Evolutionary conservation across 202 grass and related monocot genomes (phyloP), one percentile per base, ranked within the genome.

Genomic region (Sporobolus alterniflorus): DNA sequence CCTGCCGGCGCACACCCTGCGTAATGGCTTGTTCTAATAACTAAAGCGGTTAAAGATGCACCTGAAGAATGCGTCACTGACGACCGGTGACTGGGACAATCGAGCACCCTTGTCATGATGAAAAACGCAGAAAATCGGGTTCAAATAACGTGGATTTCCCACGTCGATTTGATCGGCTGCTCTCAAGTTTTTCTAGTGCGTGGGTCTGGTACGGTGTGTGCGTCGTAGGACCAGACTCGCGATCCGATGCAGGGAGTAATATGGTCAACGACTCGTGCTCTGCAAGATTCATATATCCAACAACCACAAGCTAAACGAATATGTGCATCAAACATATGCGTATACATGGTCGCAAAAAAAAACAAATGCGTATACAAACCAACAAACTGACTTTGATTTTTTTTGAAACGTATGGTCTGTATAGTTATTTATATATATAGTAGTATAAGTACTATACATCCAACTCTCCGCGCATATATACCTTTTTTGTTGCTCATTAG

Each of bases 1-100:
- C 6, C 36, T 7, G 7, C 36, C 7, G 36, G 15, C 46, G 16
- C 46, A 17, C 46, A 16, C 46, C 13, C 55, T 59, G 55, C 61
- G 9, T 10, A 31, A 34, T 75, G 74, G 69, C 18, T 64, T 51
- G 41, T 90, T 87, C 80, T 28, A 61, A 67, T 28, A 61, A 67
- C 83, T 62, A 87, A 86, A 90, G 63, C 44, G n/a, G 84, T 86
- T 90, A 83, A 90, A 87, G 84, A 26, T 80, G 88, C 88, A 83
- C 75, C 50, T 47, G 26, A 32, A 17, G 26, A 32, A 17, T 56
- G 46, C 73, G 52, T 75, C 73, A 33, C 48, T 73, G 59, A 86
- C 73, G 78, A 63, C 79, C 59, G 78, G 10, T 17, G 78, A 83
- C 78, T 82, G 73, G 66, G 73, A 82, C 51, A 65, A 65, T 64